Evolutionary conservation across 345 rosid species (phyloP), one percentile per base, ranked within the genome.

Genomic region (Turnera subulata): DNA sequence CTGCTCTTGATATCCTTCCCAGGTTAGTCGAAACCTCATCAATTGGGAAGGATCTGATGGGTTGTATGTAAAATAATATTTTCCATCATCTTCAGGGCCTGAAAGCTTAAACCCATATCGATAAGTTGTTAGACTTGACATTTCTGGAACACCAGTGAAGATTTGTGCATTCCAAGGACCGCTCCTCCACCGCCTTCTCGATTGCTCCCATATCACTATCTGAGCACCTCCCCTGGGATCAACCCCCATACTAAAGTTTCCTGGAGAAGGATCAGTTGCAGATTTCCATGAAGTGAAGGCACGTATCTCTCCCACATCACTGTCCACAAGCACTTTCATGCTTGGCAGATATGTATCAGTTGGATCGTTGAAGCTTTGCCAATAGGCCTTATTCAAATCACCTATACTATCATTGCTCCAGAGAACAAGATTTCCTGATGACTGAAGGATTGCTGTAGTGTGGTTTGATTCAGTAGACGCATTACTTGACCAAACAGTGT

Each of bases 161-260:
- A 79, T 32, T 11, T 65, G 53, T 0, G 75, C 80, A 26, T 83
- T 76, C 97, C 97, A 91, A 7, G 80, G 84, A 2, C 97, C 96
- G 21, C 96, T 85, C 73, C 93, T 70, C 97, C 97, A 91, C 46
- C 68, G 42, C 46, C 91, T 77, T 14, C 26, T 73, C 22, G 50
- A 49, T 0, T 53, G 23, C 12, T 83, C 79, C 96, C 91, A 88
- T n/a, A 85, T 66, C 35, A 91, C 84, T 17, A 91, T 79, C 79
- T 85, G 91, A 2, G 94, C 96, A 1, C 85, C 74, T 11, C 81
- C 88, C 1, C 61, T 40, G 6, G 93, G 79, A 65, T 88, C 91
- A 20, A 85, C 7, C 0, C 96, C 94, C 64, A 82, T 11, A 0
- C 26, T 68, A 17, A 42, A 68, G 40, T 62, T 68, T n/a, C 73